Conservation (phyloP, 371 early-diverging fungal species). For the Mucor velutinosus region DNA sequence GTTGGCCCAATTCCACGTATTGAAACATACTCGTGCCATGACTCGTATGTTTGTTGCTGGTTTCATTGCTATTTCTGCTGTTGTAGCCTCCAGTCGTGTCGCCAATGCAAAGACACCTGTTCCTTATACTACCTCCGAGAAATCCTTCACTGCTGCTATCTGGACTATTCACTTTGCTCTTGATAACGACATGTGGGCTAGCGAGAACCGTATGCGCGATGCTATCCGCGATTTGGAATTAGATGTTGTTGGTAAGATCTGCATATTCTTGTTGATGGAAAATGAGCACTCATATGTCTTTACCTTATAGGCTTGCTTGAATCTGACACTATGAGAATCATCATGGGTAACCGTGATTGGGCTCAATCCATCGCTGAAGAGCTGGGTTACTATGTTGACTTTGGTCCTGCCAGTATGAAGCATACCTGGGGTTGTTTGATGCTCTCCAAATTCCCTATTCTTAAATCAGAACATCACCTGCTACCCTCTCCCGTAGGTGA, state of each 20-base stretch:
- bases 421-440: slow-evolving; percentile 89
- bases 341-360: slow-evolving; percentile 88
- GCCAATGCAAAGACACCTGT: slow-evolving; percentile 47
- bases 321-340: slow-evolving; percentile 79
- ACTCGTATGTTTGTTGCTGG: slow-evolving; percentile 32
- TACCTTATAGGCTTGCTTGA: slow-evolving; percentile 63
- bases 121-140: slow-evolving; percentile 66
- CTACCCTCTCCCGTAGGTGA: slow-evolving; percentile 84
- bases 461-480: slow-evolving; percentile 71
- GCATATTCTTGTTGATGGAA: neutral
- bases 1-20: slow-evolving; percentile 36
- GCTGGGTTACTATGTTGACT: slow-evolving; percentile 78
- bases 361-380: slow-evolving; percentile 81
- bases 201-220: slow-evolving; percentile 73
- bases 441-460: slow-evolving; percentile 85
- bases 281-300: neutral
- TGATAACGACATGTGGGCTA: slow-evolving; percentile 85
- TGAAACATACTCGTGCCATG: slow-evolving; percentile 42
- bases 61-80: slow-evolving; percentile 32
- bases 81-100: slow-evolving; percentile 39
- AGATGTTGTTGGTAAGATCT: slow-evolving; percentile 75
- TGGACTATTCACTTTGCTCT: slow-evolving; percentile 90
- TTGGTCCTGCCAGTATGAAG: slow-evolving; percentile 80
- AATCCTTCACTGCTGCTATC: slow-evolving; percentile 78
- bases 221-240: slow-evolving; percentile 76